A percentile compares a stretch with the other conserved stretches of the same genome.
Conservation (phyloP, 2,329 filamentous ascomycete species). For the Teratosphaeria viscida region DNA sequence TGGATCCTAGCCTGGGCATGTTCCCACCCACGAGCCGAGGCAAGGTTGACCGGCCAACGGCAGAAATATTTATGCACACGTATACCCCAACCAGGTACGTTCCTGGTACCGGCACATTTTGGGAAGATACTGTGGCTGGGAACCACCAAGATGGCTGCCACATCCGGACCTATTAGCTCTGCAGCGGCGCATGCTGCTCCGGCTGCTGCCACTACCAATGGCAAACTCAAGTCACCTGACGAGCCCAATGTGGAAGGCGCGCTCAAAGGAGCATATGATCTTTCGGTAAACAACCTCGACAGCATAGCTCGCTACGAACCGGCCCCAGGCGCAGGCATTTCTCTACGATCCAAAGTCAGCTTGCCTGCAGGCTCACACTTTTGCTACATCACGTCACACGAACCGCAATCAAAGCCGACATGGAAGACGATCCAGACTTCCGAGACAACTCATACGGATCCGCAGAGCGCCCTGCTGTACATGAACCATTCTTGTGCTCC, state of each 20-base stretch:
- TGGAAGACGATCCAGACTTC: slow-evolving; percentile 45
- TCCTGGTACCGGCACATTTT: background rate
- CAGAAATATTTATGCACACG: background rate
- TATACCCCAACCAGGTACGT: background rate
- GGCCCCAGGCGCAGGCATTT: slow-evolving; percentile 29
- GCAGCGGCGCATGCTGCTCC: background rate
- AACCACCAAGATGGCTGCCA: background rate
- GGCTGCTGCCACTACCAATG: background rate
- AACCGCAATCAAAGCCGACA: slow-evolving; percentile 31
- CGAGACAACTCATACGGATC: slow-evolving; percentile 41
- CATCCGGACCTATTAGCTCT: background rate
- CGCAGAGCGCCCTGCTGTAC: slow-evolving; percentile 47
- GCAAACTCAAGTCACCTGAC: background rate
- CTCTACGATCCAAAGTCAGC: slow-evolving; percentile 39
- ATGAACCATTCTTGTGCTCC: slow-evolving; percentile 46
- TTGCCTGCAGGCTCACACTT: slow-evolving; percentile 43
- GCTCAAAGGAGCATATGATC: background rate
- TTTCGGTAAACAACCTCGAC: slow-evolving; percentile 24
- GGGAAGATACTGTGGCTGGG: background rate
- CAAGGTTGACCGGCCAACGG: background rate
- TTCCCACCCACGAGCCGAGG: background rate
- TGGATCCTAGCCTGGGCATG: background rate
- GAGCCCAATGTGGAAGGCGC: background rate
- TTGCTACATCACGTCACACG: slow-evolving; percentile 37
- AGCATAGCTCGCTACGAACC: slow-evolving; percentile 29